These are phyloP conservation scores for Acmispon strigosus DNA, from an alignment of 306 rosid species.

Conservation along the genomic window DNA sequence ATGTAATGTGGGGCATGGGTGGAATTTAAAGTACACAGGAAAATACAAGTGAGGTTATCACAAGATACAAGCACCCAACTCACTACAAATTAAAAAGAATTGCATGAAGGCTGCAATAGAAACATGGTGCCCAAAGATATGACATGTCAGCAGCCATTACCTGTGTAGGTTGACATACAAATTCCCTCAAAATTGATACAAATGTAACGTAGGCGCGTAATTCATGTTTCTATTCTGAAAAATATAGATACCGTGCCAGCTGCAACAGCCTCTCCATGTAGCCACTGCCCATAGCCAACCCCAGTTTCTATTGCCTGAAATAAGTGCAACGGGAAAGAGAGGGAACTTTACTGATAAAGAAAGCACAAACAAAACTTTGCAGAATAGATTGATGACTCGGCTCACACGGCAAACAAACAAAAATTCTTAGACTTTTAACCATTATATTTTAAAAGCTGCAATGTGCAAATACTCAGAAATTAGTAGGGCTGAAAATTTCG, in stretches of 20 bases:
- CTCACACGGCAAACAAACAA: background rate
- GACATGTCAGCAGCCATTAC: conserved; percentile 98
- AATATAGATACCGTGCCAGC: conserved; percentile 66
- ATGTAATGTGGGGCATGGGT: background rate
- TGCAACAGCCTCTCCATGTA: conserved; percentile 99
- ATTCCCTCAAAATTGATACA: conserved; percentile 17
- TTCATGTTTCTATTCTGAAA: background rate
- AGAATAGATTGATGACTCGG: background rate
- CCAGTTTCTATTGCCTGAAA: conserved; percentile 87
- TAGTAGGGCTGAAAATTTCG: background rate
- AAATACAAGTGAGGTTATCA: conserved; percentile 18
- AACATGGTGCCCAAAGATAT: conserved; percentile 7
- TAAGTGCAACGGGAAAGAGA: conserved; percentile 16
- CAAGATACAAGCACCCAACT: conserved; percentile 16
- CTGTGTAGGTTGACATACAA: conserved; percentile 40
- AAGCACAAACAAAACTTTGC: background rate
- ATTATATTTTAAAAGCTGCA: conserved; percentile 7
- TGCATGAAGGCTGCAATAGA: background rate
- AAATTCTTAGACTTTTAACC: background rate
- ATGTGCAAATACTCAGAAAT: background rate
- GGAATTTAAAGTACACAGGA: background rate
- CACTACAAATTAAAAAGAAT: conserved; percentile 7
- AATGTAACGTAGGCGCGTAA: background rate
- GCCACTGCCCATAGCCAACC: conserved; percentile 89
- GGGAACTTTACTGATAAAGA: background rate